phyloP scores from a whole-genome alignment of 2,329 filamentous ascomycete genomes.

The Metarhizium anisopliae region DNA sequence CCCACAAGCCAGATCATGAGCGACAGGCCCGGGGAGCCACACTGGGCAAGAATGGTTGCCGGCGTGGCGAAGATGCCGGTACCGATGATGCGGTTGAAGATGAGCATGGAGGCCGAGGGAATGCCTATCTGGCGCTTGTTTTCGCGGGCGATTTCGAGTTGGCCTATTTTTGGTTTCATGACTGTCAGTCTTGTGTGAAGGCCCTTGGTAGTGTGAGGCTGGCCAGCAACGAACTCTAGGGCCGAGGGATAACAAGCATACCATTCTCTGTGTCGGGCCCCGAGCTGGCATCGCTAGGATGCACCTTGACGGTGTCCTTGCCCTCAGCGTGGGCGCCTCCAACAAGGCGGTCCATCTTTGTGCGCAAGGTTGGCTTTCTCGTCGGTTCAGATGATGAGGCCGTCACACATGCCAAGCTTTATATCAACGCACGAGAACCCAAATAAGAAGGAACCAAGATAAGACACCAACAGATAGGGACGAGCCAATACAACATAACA shows the following conservation, averaged over 20 bases:
- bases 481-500: no score
- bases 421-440: no score
- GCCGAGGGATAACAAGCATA: background rate
- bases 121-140: constrained; percentile 47
- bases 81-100: constrained; percentile 58
- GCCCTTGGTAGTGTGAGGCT: no score
- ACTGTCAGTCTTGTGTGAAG: no score
- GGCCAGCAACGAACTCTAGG: background rate
- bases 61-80: constrained; percentile 61
- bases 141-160: constrained; percentile 31
- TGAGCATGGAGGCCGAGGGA: constrained; percentile 46
- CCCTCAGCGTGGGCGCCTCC: constrained; percentile 2
- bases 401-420: background rate
- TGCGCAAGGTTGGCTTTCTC: background rate
- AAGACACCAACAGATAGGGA: no score
- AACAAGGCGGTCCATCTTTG: background rate
- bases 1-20: constrained; percentile 56
- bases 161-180: constrained; percentile 11
- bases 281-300: constrained; percentile 5
- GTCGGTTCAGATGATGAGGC: background rate
- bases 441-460: no score
- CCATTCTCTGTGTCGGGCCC: constrained; percentile 5
- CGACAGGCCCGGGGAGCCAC: constrained; percentile 52
- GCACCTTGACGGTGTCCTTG: constrained; percentile 4
- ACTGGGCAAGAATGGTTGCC: constrained; percentile 44